Evolutionary conservation across 2,329 filamentous ascomycete species (phyloP), one percentile per base, ranked within the genome.

Genomic region (Alternaria sp.): DNA sequence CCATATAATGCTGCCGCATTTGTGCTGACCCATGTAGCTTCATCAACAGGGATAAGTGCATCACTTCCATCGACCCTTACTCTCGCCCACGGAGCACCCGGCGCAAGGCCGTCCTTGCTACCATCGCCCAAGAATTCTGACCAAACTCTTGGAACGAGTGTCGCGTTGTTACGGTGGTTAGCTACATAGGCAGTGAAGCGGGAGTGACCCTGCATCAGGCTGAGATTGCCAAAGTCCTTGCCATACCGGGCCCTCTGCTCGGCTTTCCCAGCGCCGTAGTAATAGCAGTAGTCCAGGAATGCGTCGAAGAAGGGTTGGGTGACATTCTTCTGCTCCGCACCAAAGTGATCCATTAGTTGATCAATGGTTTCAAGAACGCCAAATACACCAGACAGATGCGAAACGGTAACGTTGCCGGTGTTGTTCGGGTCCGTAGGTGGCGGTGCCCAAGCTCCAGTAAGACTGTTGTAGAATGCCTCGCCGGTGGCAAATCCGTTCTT

Each of bases 221-320:
- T 85, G 5, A 83, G 61, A 3, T 62, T 80, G n/a, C 82, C 74
- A 61, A 78, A 88, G 47, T 74, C 73, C 1, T 70, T 69, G 7
- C 86, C 86, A 62, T 88, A 89, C 0, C 85, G 81, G 1, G 81
- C 79, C 2, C 67, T 72, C 70, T 89, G 86, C 73, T 87, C 85
- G 0, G 75, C 80, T 0, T 75, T 72, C 0, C 79, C 67, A 0
- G 85, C 86, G 8, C 80, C 78, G 66, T 86, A 89, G 73, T 86
- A 87, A 69, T 83, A 84, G 68, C 85, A 86, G 74, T 89, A 89
- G 51, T 88, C 86, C 1, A 88, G 75, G 82, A 86, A 89, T 0
- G 82, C 85, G 7, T 83, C 72, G 49, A 84, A 78, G 69, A 89
- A 88, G 0, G 81, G 81, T 8, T 78, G 66, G 0, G 86, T 84